phyloP scores from a whole-genome alignment of 805 yeast species.

The Saturnispora sekii region DNA sequence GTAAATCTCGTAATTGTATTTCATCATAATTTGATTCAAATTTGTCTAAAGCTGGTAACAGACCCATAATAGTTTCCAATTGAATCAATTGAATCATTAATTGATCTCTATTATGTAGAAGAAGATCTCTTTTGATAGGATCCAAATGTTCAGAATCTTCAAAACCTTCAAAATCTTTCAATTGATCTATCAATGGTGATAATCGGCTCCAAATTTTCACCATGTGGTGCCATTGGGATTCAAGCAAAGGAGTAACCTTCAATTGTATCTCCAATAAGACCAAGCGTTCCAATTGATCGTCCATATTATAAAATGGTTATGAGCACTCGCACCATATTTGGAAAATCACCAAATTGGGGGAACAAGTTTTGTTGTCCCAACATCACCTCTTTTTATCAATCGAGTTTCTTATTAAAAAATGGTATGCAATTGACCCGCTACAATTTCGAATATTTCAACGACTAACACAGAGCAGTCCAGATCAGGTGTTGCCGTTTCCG shows the following conservation, averaged over 20 bases:
- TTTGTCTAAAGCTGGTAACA: no score
- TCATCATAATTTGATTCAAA: no score
- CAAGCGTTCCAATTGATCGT: background rate
- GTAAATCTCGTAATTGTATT: no score
- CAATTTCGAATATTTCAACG: background rate
- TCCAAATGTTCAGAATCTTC: no score
- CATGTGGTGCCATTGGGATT: background rate
- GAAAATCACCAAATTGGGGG: no score
- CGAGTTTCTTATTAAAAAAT: background rate
- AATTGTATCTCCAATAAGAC: background rate
- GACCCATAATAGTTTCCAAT: no score
- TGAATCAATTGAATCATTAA: no score
- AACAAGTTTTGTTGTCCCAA: background rate
- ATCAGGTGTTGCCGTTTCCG: constrained; percentile 63
- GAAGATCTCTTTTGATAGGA: background rate
- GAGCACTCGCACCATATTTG: constrained; percentile 1
- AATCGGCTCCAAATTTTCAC: background rate
- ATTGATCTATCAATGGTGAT: background rate
- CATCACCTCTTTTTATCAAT: background rate
- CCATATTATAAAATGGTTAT: background rate
- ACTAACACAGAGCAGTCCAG: constrained; percentile 20
- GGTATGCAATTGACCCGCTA: background rate
- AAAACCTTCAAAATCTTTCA: no score
- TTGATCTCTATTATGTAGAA: no score
- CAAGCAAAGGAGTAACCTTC: background rate